These are phyloP conservation scores for Populus tomentosa DNA, from an alignment of 441 rosid genomes.

Conservation along the genomic window DNA sequence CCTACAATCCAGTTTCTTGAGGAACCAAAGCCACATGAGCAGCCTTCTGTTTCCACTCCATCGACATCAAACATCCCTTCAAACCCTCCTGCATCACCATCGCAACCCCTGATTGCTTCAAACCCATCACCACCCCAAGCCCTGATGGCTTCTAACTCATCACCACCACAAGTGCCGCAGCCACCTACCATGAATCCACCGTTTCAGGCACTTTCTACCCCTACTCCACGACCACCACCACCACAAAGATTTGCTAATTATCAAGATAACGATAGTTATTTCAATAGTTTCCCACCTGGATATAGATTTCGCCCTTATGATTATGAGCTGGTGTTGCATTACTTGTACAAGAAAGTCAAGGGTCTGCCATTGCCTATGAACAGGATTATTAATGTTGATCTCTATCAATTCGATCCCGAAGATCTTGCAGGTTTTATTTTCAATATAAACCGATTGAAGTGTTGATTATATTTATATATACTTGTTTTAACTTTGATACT, in stretches of 20 bases:
- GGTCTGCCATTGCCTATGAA: constrained; percentile 5
- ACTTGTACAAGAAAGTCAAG: constrained; percentile 16
- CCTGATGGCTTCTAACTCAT: not conserved
- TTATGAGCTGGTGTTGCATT: constrained; percentile 19
- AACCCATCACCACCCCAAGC: not conserved
- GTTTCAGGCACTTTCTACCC: not conserved
- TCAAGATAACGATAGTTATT: not conserved
- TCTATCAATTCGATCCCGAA: constrained; percentile 21
- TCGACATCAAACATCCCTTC: not conserved
- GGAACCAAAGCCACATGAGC: not conserved
- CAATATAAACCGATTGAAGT: not conserved
- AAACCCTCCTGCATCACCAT: not conserved
- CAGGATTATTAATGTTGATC: constrained; percentile 12
- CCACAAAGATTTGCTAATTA: not conserved
- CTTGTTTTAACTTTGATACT: not conserved
- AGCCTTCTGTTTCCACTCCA: not conserved
- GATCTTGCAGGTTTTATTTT: constrained; percentile 14
- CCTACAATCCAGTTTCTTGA: not conserved
- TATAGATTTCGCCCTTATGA: constrained; percentile 22
- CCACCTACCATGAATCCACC: not conserved
- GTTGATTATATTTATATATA: not conserved
- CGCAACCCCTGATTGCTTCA: not conserved
- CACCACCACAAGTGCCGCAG: not conserved
- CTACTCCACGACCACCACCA: not conserved
- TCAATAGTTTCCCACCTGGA: constrained; percentile 18